phyloP scores from a whole-genome alignment of 176 grass and related monocot species.

The Phoenix dactylifera region DNA sequence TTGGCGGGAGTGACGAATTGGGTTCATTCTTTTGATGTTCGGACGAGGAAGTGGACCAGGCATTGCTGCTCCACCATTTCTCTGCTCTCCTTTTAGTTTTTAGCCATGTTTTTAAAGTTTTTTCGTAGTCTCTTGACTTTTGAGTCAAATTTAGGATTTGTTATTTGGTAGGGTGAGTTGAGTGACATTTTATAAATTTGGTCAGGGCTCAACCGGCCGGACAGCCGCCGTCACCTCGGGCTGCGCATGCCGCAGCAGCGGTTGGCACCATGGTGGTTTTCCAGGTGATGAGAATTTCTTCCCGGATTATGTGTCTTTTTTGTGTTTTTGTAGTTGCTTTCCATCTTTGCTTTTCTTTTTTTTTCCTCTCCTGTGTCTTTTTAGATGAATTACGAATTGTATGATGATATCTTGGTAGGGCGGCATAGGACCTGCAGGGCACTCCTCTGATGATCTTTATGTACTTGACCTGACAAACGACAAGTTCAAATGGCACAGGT shows the following conservation, averaged over 20 bases:
- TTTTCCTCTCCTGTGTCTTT: not conserved
- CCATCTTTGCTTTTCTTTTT: no score
- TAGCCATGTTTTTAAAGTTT: not conserved
- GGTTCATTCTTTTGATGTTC: conserved; percentile 74
- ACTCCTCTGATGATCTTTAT: conserved; percentile 94
- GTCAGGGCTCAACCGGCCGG: conserved; percentile 60
- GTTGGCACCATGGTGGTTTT: conserved; percentile 98
- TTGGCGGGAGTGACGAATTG: conserved; percentile 90
- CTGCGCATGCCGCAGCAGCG: conserved; percentile 68
- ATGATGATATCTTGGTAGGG: conserved; percentile 39
- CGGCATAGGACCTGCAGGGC: conserved; percentile 86
- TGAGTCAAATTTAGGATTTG: no score
- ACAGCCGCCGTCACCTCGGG: conserved; percentile 76
- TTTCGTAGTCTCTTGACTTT: no score
- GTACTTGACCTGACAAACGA: conserved; percentile 97
- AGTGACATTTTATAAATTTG: conserved; percentile 1
- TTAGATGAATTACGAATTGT: conserved; percentile 2
- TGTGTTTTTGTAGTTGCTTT: not conserved
- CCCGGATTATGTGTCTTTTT: not conserved
- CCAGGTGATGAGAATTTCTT: conserved; percentile 44
- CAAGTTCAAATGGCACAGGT: conserved; percentile 98
- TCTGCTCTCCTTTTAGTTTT: not conserved
- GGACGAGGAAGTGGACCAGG: conserved; percentile 63
- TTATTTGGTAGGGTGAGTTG: no score
- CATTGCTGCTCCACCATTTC: conserved; percentile 1